A percentile compares a stretch with the other conserved stretches of the same genome.
These are phyloP conservation scores for Saccharum hybrid DNA, from an alignment of 202 grass and related monocot species.

Conservation along the genomic window DNA sequence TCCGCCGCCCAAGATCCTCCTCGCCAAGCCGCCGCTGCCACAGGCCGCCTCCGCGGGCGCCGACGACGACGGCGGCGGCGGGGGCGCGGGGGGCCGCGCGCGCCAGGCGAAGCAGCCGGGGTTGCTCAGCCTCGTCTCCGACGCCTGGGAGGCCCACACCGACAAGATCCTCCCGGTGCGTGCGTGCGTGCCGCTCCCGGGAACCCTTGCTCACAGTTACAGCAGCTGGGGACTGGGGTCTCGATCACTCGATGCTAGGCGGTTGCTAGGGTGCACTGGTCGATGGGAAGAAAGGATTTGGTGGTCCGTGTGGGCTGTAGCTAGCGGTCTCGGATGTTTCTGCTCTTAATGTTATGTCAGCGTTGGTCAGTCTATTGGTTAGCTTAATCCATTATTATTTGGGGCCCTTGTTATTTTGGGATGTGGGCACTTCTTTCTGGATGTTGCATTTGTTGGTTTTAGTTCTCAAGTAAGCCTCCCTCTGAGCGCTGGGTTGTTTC, in stretches of 20 bases:
- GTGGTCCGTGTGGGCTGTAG: background rate
- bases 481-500: background rate
- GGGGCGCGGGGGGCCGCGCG: conserved; percentile 26
- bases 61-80: conserved; percentile 42
- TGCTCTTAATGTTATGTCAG: background rate
- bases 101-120: conserved; percentile 64
- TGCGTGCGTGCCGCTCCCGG: background rate
- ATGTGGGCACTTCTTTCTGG: background rate
- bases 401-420: no score
- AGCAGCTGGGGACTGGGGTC: background rate
- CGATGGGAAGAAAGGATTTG: background rate
- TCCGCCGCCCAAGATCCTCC: conserved; percentile 85
- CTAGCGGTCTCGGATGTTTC: background rate
- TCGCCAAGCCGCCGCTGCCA: conserved; percentile 73
- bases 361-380: background rate
- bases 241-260: background rate
- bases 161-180: conserved; percentile 84
- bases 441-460: background rate
- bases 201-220: background rate
- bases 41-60: conserved; percentile 51
- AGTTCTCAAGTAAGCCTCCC: background rate
- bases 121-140: conserved; percentile 71
- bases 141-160: conserved; percentile 76
- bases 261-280: background rate
- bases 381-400: no score